Percentiles rank a stretch among this genome's conserved stretches.
These are phyloP conservation scores for Xylariaceae sp. DNA, from an alignment of 2,329 filamentous ascomycete species.

Conservation along the genomic window DNA sequence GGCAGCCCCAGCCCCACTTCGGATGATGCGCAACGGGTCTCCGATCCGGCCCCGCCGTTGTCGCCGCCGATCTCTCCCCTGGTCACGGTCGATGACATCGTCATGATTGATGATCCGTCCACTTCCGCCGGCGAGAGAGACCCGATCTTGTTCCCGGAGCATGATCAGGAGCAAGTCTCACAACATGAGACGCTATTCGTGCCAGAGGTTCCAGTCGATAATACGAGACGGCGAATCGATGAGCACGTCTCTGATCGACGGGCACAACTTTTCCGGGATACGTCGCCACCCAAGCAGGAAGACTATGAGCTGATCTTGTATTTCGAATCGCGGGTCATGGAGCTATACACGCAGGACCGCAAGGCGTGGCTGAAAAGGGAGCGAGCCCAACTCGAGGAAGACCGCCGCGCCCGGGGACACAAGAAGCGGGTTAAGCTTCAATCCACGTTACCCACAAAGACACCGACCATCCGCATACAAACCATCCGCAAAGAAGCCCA, in stretches of 20 bases:
- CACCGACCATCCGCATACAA: conserved; percentile 26
- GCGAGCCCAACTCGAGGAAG: conserved; percentile 42
- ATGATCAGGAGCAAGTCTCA: conserved; percentile 38
- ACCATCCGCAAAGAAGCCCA: conserved; percentile 28
- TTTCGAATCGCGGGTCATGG: conserved; percentile 49
- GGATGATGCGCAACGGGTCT: conserved; percentile 29
- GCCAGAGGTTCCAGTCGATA: conserved; percentile 35
- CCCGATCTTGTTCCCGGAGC: conserved; percentile 52
- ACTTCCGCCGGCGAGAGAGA: conserved; percentile 39
- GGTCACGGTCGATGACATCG: conserved; percentile 34
- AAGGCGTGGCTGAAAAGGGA: conserved; percentile 46
- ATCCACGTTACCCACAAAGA: conserved; percentile 40
- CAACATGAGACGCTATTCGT: conserved; percentile 47
- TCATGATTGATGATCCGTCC: conserved; percentile 24
- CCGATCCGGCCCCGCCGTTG: conserved; percentile 38
- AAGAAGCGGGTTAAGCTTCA: conserved; percentile 33
- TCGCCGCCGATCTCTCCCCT: conserved; percentile 56
- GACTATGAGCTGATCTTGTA: conserved; percentile 50
- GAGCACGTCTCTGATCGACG: conserved; percentile 45
- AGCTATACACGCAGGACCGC: conserved; percentile 39
- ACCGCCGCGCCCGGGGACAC: conserved; percentile 39
- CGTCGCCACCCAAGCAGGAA: conserved; percentile 43
- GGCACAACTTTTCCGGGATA: conserved; percentile 36
- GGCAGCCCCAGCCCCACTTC: conserved; percentile 22
- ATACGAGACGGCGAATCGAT: conserved; percentile 44